phyloP scores from a whole-genome alignment of 495 filamentous ascomycete genomes.

The Rhypophila decipiens region DNA sequence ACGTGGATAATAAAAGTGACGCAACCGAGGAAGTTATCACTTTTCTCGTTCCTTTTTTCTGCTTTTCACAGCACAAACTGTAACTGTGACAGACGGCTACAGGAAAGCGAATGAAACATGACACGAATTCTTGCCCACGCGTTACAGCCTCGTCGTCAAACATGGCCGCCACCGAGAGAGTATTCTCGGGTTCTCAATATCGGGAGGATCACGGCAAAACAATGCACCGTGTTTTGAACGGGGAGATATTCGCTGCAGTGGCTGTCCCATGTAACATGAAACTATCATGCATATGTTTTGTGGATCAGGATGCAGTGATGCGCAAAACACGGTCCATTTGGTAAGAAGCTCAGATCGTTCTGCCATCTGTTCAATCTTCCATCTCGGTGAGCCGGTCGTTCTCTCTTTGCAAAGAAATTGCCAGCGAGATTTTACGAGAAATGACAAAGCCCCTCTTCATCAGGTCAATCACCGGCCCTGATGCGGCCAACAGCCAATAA shows the following conservation, averaged over 20 bases:
- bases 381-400: no score
- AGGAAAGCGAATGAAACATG: background rate
- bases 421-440: no score
- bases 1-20: no score
- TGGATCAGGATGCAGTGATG: slow-evolving; percentile 5
- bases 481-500: no score
- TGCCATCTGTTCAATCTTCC: no score
- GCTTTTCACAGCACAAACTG: no score
- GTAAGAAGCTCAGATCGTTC: background rate
- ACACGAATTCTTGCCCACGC: background rate
- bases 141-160: background rate
- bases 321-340: background rate
- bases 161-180: no score
- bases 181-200: no score
- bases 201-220: no score
- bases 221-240: background rate
- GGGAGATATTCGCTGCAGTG: background rate
- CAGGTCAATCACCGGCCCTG: no score
- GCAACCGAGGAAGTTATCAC: background rate
- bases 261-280: slow-evolving; percentile 3
- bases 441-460: no score
- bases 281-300: slow-evolving; percentile 10
- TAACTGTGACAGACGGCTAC: background rate
- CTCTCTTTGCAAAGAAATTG: no score
- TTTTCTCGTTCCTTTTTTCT: background rate